These are phyloP conservation scores for Eucalyptus pumila DNA, from an alignment of 345 rosid genomes.

Conservation along the genomic window DNA sequence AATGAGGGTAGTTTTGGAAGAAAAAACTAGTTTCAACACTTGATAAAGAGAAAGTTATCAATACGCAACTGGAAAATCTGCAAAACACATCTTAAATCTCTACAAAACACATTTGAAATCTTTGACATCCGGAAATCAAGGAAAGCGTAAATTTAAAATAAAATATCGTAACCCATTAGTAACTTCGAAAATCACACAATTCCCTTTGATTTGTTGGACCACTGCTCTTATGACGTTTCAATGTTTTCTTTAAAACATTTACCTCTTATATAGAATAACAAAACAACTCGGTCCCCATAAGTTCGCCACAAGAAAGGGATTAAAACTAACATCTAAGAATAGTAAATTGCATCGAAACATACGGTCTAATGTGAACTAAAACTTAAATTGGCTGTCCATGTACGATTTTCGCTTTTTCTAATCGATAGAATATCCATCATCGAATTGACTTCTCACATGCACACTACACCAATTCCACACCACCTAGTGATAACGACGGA, in stretches of 20 bases:
- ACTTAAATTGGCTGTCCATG: neutral
- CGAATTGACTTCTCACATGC: neutral
- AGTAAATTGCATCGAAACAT: neutral
- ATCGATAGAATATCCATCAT: neutral
- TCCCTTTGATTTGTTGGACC: no score
- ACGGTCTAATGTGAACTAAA: neutral
- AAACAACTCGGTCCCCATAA: neutral
- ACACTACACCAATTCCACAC: neutral
- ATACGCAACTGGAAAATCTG: accelerated
- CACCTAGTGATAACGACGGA: neutral
- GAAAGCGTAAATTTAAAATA: no score
- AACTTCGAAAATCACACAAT: no score
- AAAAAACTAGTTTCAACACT: no score
- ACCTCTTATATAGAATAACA: neutral
- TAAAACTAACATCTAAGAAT: neutral
- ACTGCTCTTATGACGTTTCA: accelerated
- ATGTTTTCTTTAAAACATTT: no score
- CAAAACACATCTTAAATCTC: no score
- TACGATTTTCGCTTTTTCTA: neutral
- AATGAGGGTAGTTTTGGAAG: no score
- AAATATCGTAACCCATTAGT: no score
- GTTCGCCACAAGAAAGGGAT: neutral
- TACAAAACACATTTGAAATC: no score
- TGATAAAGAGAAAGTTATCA: no score
- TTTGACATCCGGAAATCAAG: no score